Percentiles rank a stretch among this genome's conserved stretches.
phyloP scores from a whole-genome alignment of 768 basidiomycete genomes.

The Neoboletus subvelutipes region DNA sequence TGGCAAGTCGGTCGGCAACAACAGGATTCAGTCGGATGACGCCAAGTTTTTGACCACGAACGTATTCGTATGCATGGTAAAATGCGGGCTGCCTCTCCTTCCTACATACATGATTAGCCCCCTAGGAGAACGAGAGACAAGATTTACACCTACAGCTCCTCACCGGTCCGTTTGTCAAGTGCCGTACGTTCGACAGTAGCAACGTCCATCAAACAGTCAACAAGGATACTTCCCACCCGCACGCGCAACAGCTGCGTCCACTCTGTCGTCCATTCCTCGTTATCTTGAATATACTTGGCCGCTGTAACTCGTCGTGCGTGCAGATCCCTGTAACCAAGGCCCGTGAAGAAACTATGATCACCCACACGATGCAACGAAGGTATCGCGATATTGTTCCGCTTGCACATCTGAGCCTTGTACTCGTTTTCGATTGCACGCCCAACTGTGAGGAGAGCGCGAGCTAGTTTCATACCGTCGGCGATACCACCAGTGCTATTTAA shows the following conservation, averaged over 20 bases:
- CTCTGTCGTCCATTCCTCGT: constrained; percentile 70
- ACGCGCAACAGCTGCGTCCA: constrained; percentile 83
- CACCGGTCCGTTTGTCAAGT: constrained; percentile 55
- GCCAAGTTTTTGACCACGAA: constrained; percentile 93
- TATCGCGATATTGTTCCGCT: constrained; percentile 55
- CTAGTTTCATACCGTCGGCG: constrained; percentile 85
- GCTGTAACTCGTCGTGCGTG: constrained; percentile 65
- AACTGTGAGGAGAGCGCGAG: constrained; percentile 74
- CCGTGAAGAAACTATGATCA: constrained; percentile 51
- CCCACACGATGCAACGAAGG: constrained; percentile 34
- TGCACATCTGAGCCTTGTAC: constrained; percentile 82
- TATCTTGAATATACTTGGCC: constrained; percentile 60
- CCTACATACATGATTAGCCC: constrained; percentile 35
- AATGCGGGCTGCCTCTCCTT: constrained; percentile 87
- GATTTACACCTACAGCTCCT: constrained; percentile 50
- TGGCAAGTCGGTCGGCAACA: constrained; percentile 73
- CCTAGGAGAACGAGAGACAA: neutral
- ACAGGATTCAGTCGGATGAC: constrained; percentile 84
- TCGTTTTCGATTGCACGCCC: constrained; percentile 88
- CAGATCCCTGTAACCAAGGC: constrained; percentile 58
- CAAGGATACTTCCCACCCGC: constrained; percentile 77
- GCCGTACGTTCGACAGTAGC: constrained; percentile 70
- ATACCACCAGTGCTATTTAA: constrained; percentile 75
- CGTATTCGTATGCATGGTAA: constrained; percentile 87
- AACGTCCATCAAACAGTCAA: constrained; percentile 81